These are phyloP conservation scores for Lithospermum erythrorhizon DNA, from an alignment of 257 asterid genomes.

Conservation along the genomic window DNA sequence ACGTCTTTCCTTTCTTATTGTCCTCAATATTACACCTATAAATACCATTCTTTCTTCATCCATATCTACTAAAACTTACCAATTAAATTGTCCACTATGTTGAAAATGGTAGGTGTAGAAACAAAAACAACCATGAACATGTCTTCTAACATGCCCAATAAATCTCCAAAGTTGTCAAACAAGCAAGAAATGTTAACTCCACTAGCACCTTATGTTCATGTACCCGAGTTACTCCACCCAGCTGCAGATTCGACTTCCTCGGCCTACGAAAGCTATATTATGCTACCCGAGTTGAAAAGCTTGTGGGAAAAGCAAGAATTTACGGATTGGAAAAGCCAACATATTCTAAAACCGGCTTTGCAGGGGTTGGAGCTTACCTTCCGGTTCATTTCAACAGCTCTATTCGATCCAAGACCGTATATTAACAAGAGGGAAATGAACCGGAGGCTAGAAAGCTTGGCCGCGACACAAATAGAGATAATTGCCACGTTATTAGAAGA, in stretches of 20 bases:
- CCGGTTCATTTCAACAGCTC: conserved; percentile 61
- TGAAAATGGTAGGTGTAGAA: conserved; percentile 70
- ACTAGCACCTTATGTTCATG: conserved; percentile 37
- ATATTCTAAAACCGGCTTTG: conserved; percentile 58
- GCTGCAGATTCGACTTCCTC: conserved; percentile 64
- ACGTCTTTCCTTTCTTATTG: conserved; percentile 45
- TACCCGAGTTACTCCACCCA: conserved; percentile 32
- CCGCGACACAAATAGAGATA: conserved; percentile 49
- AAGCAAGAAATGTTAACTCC: conserved; percentile 51
- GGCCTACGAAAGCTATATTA: conserved; percentile 62
- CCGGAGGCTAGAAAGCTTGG: conserved; percentile 55
- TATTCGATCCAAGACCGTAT: conserved; percentile 65
- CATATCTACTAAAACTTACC: conserved; percentile 13
- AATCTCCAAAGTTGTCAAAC: conserved; percentile 43
- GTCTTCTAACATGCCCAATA: conserved; percentile 45
- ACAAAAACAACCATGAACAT: conserved; percentile 44
- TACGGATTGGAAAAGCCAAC: conserved; percentile 60
- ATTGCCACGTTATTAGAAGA: conserved; percentile 55
- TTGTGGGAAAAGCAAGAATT: conserved; percentile 47
- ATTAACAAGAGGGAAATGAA: conserved; percentile 61
- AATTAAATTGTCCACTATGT: background rate
- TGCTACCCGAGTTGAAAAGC: conserved; percentile 60
- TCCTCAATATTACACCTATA: conserved; percentile 24
- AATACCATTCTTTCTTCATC: conserved; percentile 19
- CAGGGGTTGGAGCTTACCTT: conserved; percentile 62